Conservation (phyloP, 441 rosid genomes). For the Viola pubescens region DNA sequence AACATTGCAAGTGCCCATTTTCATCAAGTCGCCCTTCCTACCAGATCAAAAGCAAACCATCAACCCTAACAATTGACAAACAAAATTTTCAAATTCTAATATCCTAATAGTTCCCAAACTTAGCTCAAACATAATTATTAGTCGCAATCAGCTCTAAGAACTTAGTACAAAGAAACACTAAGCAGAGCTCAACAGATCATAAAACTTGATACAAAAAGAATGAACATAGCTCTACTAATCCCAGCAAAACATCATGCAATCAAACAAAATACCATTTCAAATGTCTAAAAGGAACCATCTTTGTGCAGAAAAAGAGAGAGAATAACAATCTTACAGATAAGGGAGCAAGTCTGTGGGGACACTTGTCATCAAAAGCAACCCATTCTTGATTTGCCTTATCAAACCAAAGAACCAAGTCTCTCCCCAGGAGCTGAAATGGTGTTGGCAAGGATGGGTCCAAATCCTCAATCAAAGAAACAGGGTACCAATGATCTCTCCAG, state of each 20-base stretch:
- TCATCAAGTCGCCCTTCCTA: slow-evolving; percentile 89
- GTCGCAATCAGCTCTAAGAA: too few species aligned
- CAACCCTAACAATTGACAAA: neutral
- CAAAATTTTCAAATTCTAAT: neutral
- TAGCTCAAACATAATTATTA: neutral
- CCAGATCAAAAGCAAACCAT: slow-evolving; percentile 12
- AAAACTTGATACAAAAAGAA: neutral
- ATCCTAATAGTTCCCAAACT: neutral
- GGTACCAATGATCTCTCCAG: slow-evolving; percentile 93
- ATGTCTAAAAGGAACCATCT: neutral
- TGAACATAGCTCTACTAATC: neutral
- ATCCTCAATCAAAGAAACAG: slow-evolving; percentile 71
- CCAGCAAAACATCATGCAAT: neutral
- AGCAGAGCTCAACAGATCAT: neutral
- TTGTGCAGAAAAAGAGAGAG: slow-evolving; percentile 5
- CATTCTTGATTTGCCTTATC: slow-evolving; percentile 49
- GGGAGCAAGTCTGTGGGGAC: slow-evolving; percentile 89
- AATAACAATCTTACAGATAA: slow-evolving; percentile 46
- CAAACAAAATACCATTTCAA: slow-evolving; percentile 7
- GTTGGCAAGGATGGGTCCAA: slow-evolving; percentile 60
- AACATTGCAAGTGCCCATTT: slow-evolving; percentile 87
- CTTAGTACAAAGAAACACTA: too few species aligned
- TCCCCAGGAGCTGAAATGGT: slow-evolving; percentile 78
- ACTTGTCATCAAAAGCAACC: slow-evolving; percentile 80
- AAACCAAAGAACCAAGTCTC: slow-evolving; percentile 78